These are phyloP conservation scores for Mycena rebaudengoi DNA, from an alignment of 768 basidiomycete species.

Conservation along the genomic window DNA sequence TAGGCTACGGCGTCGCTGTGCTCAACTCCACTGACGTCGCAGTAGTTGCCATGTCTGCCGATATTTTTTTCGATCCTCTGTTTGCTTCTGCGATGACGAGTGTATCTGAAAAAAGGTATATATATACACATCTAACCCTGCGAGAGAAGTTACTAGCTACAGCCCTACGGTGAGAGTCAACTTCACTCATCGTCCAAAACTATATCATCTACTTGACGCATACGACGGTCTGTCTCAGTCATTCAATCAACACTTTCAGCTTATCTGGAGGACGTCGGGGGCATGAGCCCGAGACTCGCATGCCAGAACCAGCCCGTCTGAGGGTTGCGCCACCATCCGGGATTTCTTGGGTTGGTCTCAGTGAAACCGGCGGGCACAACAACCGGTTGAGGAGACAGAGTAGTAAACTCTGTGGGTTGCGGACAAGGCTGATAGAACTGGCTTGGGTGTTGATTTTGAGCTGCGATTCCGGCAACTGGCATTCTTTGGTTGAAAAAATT, in stretches of 20 bases:
- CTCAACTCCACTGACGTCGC: too few species aligned
- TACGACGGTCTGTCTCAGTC: too few species aligned
- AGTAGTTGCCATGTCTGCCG: too few species aligned
- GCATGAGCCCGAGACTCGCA: slow-evolving; percentile 11
- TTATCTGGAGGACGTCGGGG: not conserved
- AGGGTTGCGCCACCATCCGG: slow-evolving; percentile 24
- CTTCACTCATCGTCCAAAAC: too few species aligned
- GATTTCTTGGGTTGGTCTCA: slow-evolving; percentile 3
- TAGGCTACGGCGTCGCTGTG: too few species aligned
- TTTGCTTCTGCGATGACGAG: too few species aligned
- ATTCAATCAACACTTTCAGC: not conserved
- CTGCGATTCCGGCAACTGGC: not conserved
- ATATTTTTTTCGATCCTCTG: too few species aligned
- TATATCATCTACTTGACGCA: too few species aligned
- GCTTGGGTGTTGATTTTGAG: not conserved
- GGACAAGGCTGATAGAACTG: not conserved
- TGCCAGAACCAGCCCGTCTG: slow-evolving; percentile 24
- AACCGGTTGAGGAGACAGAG: slow-evolving; percentile 13
- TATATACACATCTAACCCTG: too few species aligned
- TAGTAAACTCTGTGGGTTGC: not conserved
- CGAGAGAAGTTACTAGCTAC: too few species aligned
- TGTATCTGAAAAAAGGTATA: too few species aligned
- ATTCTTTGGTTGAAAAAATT: not conserved
- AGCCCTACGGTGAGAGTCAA: too few species aligned
- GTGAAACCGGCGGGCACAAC: slow-evolving; percentile 22